Base-by-base conservation (phyloP, 192 early-diverging fungal species). In the Powellomyces hirtus region DNA sequence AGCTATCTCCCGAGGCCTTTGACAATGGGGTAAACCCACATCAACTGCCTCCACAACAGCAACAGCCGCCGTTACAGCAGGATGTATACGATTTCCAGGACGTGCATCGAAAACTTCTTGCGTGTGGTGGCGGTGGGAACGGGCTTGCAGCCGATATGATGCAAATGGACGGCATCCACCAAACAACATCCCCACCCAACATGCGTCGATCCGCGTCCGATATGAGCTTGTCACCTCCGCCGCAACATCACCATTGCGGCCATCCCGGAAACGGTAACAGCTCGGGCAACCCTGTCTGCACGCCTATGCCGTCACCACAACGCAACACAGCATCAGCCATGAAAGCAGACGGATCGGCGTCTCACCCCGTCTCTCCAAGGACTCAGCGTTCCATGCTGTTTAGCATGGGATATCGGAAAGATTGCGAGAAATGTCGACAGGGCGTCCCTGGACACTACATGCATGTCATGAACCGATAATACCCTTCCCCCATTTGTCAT, bases 341-440 rank as follows among this genome's bases (percentile, higher is more conserved):
- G 51, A 24, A 53, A 24, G 51, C 7, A 27, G 13, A 11, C 26
- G 26, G 8, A 24, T 26, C 51, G 24, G 13, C 13, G 51, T 11
- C 51, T 8, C 8, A n/a, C 7, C 10, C 51, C 13, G 10, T 26
- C 51, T 35, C 30, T 1, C 58, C 58, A 1, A n/a, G 33, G 18
- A 46, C 42, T 0, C 62, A 45, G 62, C 62, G 46, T 16, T 10
- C 16, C 40, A 36, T 56, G 36, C 45, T 16, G 24, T 55, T 66
- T 33, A 53, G 51, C 20, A 78, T 78, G 77, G 77, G 77, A 3
- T 75, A 36, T 55, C 60, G 77, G 20, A 29, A 57, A 13, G 77
- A 78, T 59, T 78, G 77, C 63, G 77, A 78, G 59, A 78, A 77
- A 59, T 78, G 77, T 37, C 69, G 56, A 26, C 56, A 62, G n/a